Evolutionary conservation across 2,329 filamentous ascomycete species (phyloP), one percentile per base, ranked within the genome.

Genomic region (Colletotrichum salicis): DNA sequence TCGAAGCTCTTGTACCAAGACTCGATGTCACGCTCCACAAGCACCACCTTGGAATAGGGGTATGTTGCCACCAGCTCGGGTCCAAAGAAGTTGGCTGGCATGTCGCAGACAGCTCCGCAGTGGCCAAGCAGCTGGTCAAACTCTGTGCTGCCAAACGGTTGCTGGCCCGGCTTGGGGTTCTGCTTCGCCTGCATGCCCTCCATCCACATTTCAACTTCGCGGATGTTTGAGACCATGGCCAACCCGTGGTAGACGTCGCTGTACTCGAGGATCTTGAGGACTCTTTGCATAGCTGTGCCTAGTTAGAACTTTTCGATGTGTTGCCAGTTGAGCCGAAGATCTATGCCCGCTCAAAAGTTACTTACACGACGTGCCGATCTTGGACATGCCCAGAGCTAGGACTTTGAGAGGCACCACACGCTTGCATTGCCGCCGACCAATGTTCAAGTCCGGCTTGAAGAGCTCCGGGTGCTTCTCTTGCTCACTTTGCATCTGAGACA

Each of bases 1-100:
- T 41, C 33, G 7, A 62, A 52, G 7, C 61, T 59, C 22, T 74
- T 71, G 58, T 74, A 78, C 81, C 81, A 82, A 5, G 60, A 67
- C 0, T 81, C 79, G 24, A 74, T 80, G 22, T 81, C 76, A 1
- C 81, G 75, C 1, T 77, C 71, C 1, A 79, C 77, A 0, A 82
- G 72, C 0, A 82, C 70, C 10, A 82, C 80, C 58, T 80, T 81
- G 0, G 81, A 81, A 0, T 81, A 75, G 0, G 81, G 81, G n/a
- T 82, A 82, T 1, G 72, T 64, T 8, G 74, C 62, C 54, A 82
- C 77, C 5, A 82, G 72, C 41, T 78, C 74, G 0, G 74, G 70
- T 3, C 74, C 78, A 22, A 69, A 69, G 5, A 62, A 69, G 5
- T 61, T 33, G 1, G 67, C 67, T 6, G 61, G 67, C 51, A 64